phyloP scores from a whole-genome alignment of 1,284 basidiomycete species.

The Nidula niveotomentosa region DNA sequence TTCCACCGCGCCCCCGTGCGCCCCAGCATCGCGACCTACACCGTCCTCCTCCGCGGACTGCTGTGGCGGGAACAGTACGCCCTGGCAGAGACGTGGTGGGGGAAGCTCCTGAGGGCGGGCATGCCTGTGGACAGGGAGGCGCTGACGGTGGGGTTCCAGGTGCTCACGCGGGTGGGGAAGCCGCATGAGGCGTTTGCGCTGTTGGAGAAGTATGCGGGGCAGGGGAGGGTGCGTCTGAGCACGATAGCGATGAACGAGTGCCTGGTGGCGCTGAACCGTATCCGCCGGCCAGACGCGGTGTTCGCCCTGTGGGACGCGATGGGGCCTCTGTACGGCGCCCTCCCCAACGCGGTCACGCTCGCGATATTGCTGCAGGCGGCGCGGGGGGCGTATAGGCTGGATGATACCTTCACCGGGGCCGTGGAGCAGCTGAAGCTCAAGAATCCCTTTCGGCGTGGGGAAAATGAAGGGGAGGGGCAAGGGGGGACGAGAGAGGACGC shows the following conservation, averaged over 20 bases:
- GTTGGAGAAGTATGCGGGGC: constrained; percentile 39
- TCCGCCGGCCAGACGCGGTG: constrained; percentile 55
- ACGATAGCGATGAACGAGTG: constrained; percentile 49
- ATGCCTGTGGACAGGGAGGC: constrained; percentile 44
- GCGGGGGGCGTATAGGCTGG: constrained; percentile 46
- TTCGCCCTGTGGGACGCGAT: constrained; percentile 66
- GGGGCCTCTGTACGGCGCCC: constrained; percentile 48
- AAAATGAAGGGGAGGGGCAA: neutral
- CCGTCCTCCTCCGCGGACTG: constrained; percentile 54
- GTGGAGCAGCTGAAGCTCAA: constrained; percentile 23
- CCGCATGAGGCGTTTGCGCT: constrained; percentile 48
- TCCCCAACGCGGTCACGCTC: constrained; percentile 55
- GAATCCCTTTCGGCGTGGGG: constrained; percentile 4
- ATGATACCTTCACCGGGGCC: constrained; percentile 47
- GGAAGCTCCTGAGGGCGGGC: constrained; percentile 32
- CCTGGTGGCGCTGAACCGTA: constrained; percentile 47
- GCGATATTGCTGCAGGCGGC: constrained; percentile 61
- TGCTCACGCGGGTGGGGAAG: constrained; percentile 41
- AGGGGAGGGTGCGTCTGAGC: constrained; percentile 23
- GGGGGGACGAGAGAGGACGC: constrained; percentile 12
- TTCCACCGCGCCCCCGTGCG: constrained; percentile 28
- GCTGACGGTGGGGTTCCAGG: constrained; percentile 49
- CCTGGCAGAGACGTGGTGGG: constrained; percentile 46
- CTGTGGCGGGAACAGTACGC: constrained; percentile 34
- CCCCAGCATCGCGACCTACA: constrained; percentile 41